Evolutionary conservation across 1,284 basidiomycete species (phyloP).

Genomic region (Mycena citricolor): DNA sequence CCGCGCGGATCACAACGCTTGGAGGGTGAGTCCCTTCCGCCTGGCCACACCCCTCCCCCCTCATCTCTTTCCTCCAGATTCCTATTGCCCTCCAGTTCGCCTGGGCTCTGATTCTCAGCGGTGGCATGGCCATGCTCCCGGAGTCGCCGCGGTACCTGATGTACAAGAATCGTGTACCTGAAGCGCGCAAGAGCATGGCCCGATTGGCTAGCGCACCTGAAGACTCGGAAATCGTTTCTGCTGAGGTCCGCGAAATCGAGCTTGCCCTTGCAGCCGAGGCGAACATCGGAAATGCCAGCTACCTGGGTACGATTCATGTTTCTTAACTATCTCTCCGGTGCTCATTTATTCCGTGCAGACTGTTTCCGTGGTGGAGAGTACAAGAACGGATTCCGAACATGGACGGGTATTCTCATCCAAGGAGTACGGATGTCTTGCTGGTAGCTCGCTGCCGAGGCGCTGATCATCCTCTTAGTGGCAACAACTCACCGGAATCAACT

Average conservation of each 20-base stretch:
- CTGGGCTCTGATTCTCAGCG: too few relatives aligned
- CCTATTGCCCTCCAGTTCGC: too few relatives aligned
- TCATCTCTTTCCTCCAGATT: slow-evolving; percentile 56
- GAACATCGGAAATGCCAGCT: too few relatives aligned
- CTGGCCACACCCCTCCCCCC: slow-evolving; percentile 22
- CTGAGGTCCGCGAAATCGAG: slow-evolving; percentile 75
- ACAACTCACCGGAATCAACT: slow-evolving; percentile 22
- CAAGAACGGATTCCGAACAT: slow-evolving; percentile 48
- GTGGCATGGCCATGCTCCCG: too few relatives aligned
- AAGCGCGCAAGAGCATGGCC: slow-evolving; percentile 60
- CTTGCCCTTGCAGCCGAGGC: slow-evolving; percentile 68
- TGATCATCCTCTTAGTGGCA: slow-evolving; percentile 59
- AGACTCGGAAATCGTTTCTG: slow-evolving; percentile 53
- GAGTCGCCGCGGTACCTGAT: slow-evolving; percentile 81
- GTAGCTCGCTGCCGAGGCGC: slow-evolving; percentile 60
- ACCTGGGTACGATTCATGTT: too few relatives aligned
- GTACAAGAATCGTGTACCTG: slow-evolving; percentile 63
- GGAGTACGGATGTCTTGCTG: too few relatives aligned
- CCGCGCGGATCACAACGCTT: slow-evolving; percentile 53
- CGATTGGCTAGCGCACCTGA: slow-evolving; percentile 57
- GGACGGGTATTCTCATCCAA: slow-evolving; percentile 69
- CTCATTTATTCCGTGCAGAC: slow-evolving; percentile 68
- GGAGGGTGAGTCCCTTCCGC: slow-evolving; percentile 42
- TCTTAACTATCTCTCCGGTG: slow-evolving; percentile 56
- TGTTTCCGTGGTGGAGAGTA: slow-evolving; percentile 44